These are phyloP conservation scores for Echria macrotheca DNA, from an alignment of 495 filamentous ascomycete genomes.

Conservation along the genomic window DNA sequence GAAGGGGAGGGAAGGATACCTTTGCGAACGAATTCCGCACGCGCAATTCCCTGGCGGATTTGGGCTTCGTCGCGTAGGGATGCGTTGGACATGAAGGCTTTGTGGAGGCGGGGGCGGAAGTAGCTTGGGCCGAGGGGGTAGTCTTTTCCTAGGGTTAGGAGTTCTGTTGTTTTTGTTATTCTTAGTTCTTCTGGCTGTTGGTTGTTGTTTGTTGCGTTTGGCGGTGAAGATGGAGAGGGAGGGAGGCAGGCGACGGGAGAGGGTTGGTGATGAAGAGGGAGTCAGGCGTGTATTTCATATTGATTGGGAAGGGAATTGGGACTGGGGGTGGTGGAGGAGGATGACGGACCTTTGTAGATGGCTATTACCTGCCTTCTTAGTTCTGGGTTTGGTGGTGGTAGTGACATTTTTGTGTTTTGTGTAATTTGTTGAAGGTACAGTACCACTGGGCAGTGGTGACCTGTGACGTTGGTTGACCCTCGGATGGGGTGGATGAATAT, in stretches of 20 bases:
- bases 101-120: constrained; percentile 74
- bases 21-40: constrained; percentile 87
- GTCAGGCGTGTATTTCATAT: background rate
- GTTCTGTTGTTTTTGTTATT: constrained; percentile 57
- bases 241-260: background rate
- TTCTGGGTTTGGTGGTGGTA: constrained; percentile 38
- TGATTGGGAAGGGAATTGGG: background rate
- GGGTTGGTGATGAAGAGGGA: background rate
- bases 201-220: background rate
- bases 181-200: background rate
- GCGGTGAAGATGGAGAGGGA: background rate
- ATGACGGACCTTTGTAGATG: constrained; percentile 71
- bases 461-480: too few species aligned
- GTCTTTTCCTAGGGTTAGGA: constrained; percentile 75
- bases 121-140: constrained; percentile 86
- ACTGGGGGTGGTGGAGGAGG: constrained; percentile 29
- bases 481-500: too few species aligned
- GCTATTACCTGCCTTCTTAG: constrained; percentile 76
- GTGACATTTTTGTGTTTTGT: background rate
- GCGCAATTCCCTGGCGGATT: constrained; percentile 68
- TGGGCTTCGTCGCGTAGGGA: constrained; percentile 63
- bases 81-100: constrained; percentile 73
- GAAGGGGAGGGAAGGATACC: too few species aligned
- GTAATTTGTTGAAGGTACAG: background rate
- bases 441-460: too few species aligned